Conservation (phyloP, 75 land plant genomes). For the Azolla pinnata region DNA sequence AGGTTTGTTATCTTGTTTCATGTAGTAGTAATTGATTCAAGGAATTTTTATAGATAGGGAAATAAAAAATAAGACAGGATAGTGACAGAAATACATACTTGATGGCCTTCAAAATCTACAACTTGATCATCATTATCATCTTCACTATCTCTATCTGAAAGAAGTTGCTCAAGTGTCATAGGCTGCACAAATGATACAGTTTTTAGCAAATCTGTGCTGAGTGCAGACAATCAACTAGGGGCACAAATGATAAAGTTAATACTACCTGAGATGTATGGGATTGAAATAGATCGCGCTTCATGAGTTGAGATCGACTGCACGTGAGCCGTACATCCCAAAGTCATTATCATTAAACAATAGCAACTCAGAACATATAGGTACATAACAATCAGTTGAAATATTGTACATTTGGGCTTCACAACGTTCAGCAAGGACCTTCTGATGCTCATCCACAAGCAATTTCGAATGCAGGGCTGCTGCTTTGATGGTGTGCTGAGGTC, state of each 20-base stretch:
- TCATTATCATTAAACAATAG: too few relatives aligned
- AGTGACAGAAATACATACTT: slow-evolving; percentile 41
- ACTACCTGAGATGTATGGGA: slow-evolving; percentile 91
- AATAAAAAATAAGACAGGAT: background rate
- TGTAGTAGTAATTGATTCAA: too few relatives aligned
- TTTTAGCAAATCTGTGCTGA: too few relatives aligned
- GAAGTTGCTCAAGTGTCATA: slow-evolving; percentile 77
- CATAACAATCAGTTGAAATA: too few relatives aligned
- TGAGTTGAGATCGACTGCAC: slow-evolving; percentile 57
- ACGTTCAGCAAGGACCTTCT: slow-evolving; percentile 58
- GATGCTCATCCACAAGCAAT: slow-evolving; percentile 53
- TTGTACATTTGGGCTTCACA: slow-evolving; percentile 55
- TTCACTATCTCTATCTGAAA: slow-evolving; percentile 90
- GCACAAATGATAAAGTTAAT: background rate
- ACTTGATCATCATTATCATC: slow-evolving; percentile 96
- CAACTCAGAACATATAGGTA: too few relatives aligned
- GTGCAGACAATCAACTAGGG: too few relatives aligned
- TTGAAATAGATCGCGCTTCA: slow-evolving; percentile 74
- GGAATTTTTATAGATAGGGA: too few relatives aligned
- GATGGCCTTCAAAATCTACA: slow-evolving; percentile 83
- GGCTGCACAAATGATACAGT: slow-evolving; percentile 42
- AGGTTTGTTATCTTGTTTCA: too few relatives aligned
- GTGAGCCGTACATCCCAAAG: slow-evolving; percentile 5
- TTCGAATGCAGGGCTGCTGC: slow-evolving; percentile 27
- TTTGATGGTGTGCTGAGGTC: slow-evolving; percentile 23